Conservation (phyloP, 495 filamentous ascomycete species). For the Aspergillus leporis region DNA sequence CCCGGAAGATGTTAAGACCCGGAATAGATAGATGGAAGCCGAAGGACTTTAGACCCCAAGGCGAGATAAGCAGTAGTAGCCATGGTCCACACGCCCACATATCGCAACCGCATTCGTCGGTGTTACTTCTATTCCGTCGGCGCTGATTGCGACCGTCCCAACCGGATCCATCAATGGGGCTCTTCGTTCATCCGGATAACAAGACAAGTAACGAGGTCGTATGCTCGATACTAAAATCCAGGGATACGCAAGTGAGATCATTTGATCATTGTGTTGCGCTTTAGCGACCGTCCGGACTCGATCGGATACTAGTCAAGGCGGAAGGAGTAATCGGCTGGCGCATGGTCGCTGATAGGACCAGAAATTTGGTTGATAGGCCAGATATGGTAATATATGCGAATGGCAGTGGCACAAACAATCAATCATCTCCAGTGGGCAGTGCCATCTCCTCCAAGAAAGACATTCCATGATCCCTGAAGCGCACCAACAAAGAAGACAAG, state of each 20-base stretch:
- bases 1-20: neutral
- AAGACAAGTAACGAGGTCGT: slow-evolving; percentile 7
- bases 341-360: slow-evolving; percentile 4
- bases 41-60: neutral
- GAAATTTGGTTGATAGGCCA: neutral
- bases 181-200: slow-evolving; percentile 4
- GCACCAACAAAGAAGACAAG: neutral
- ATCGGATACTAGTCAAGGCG: neutral
- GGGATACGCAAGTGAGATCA: neutral
- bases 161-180: neutral
- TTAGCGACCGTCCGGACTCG: slow-evolving; percentile 8
- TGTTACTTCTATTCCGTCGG: slow-evolving; percentile 25
- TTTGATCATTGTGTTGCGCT: neutral
- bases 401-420: neutral
- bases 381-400: neutral
- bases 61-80: neutral
- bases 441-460: neutral
- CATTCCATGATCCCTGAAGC: slow-evolving; percentile 5
- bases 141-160: slow-evolving; percentile 34
- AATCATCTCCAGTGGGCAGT: neutral
- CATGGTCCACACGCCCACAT: slow-evolving; percentile 15
- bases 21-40: neutral
- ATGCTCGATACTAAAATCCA: neutral
- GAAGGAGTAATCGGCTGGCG: slow-evolving; percentile 10
- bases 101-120: slow-evolving; percentile 37